Evolutionary conservation across 768 basidiomycete genomes (phyloP).

Genomic region (Kwoniella sp.): DNA sequence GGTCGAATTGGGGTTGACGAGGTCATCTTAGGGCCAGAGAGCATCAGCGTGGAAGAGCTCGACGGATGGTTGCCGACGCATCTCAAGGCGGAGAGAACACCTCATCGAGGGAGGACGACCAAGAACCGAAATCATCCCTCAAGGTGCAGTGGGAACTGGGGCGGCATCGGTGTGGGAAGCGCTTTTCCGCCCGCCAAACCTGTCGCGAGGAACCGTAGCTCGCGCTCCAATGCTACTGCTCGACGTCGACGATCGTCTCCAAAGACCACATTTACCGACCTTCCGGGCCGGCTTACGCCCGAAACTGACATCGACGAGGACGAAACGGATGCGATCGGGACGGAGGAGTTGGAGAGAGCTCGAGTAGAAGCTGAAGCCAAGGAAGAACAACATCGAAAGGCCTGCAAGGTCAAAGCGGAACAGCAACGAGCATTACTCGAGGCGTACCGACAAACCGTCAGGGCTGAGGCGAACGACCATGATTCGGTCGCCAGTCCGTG

Average conservation of each 20-base stretch:
- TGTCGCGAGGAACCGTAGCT: constrained; percentile 12
- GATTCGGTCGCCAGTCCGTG: constrained; percentile 21
- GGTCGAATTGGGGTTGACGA: constrained; percentile 32
- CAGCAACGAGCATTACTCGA: constrained; percentile 33
- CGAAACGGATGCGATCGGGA: constrained; percentile 41
- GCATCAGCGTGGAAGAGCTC: constrained; percentile 41
- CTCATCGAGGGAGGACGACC: constrained; percentile 27
- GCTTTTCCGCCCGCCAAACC: constrained; percentile 7
- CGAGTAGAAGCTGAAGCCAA: constrained; percentile 38
- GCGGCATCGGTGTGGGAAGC: constrained; percentile 43
- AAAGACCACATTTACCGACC: neutral
- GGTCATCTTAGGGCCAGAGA: constrained; percentile 46
- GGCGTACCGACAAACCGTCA: constrained; percentile 32
- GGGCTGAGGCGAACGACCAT: constrained; percentile 15
- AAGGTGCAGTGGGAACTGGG: constrained; percentile 33
- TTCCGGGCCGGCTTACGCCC: constrained; percentile 2
- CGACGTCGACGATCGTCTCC: constrained; percentile 19
- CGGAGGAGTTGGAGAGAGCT: constrained; percentile 42
- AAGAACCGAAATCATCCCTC: constrained; percentile 19
- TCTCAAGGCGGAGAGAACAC: constrained; percentile 27
- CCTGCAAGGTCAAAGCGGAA: constrained; percentile 30
- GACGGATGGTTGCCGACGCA: constrained; percentile 33
- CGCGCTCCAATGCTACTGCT: constrained; percentile 15
- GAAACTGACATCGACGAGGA: constrained; percentile 18
- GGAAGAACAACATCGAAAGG: constrained; percentile 37